These are phyloP conservation scores for Candida xyloterini DNA, from an alignment of 805 yeast species.

Conservation along the genomic window DNA sequence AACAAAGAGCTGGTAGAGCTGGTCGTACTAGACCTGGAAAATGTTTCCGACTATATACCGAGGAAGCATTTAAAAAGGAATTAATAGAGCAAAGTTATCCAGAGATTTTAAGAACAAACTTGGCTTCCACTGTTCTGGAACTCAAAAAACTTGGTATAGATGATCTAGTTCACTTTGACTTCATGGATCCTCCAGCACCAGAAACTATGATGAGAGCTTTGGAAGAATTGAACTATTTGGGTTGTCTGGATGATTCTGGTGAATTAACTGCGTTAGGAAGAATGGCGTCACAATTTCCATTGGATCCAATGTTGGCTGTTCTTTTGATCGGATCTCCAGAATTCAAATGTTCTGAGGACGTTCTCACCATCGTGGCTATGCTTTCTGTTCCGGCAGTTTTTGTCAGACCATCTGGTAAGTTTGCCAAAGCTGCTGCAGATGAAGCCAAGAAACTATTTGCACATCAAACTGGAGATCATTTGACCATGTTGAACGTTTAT, in stretches of 20 bases:
- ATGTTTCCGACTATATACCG: constrained; percentile 93
- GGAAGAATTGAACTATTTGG: constrained; percentile 88
- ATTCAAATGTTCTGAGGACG: constrained; percentile 83
- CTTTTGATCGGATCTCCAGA: constrained; percentile 86
- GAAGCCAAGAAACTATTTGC: constrained; percentile 85
- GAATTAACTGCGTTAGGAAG: constrained; percentile 86
- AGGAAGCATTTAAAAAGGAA: constrained; percentile 93
- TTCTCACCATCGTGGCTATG: constrained; percentile 84
- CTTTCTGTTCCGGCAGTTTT: constrained; percentile 92
- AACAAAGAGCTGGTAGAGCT: constrained; percentile 99
- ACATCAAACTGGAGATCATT: constrained; percentile 93
- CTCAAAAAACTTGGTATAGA: constrained; percentile 92
- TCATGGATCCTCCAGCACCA: constrained; percentile 99
- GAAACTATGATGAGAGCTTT: constrained; percentile 99
- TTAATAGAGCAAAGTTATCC: constrained; percentile 94
- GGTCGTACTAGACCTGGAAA: constrained; percentile 99
- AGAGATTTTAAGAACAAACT: constrained; percentile 86
- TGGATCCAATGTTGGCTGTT: constrained; percentile 94
- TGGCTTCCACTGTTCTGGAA: constrained; percentile 88
- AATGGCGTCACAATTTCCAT: constrained; percentile 86
- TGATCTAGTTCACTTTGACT: constrained; percentile 95
- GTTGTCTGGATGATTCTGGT: constrained; percentile 90
- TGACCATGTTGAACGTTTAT: constrained; percentile 84
- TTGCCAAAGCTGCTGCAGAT: constrained; percentile 85
- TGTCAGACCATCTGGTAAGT: constrained; percentile 83